Evolutionary conservation across 495 filamentous ascomycete genomes (phyloP), one percentile per base, ranked within the genome.

Genomic region (Astrothelium subdiscretum): DNA sequence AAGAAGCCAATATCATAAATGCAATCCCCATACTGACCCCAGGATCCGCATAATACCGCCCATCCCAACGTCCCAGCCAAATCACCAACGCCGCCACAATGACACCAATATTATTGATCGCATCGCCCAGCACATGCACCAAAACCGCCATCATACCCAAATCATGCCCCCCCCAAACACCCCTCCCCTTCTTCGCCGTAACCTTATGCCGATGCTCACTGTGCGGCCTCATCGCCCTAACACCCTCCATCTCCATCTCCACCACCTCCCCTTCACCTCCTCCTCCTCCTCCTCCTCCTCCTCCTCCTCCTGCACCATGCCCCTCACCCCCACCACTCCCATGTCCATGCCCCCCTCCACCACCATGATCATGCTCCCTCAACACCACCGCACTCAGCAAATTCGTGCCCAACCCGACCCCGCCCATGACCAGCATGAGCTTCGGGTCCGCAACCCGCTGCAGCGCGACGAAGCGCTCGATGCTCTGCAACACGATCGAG

Each of bases 111-210:
- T 81, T 81, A 40, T 81, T 81, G 38, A 73, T 69, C 31, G 77
- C 78, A 62, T 81, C 78, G n/a, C 75, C 75, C 20, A 79, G 59
- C 6, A 82, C 74, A 63, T 82, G 80, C 26, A 81, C 52, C 31
- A 82, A 59, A 0, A 81, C 78, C 4, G 76, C 80, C 64, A 76
- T 68, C 67, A 79, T 78, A 2, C 77, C 78, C 4, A 81, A 65
- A 58, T 78, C 78, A 27, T 73, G 75, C n/a, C 71, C 67, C 29
- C 51, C 24, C 48, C 12, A 54, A 5, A 3, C 24, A 8, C 48
- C 20, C 48, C 24, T 26, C 8, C 15, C 15, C 24, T 15, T 29
- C 48, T 29, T 29, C 24, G 8, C 24, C 3, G 24, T 29, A 4
- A 29, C 20, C 8, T 5, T 8, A 54, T 54, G 48, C 24, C 48